Evolutionary conservation across 176 grass and related monocot genomes (phyloP).

Genomic region (Oryza longistaminata): DNA sequence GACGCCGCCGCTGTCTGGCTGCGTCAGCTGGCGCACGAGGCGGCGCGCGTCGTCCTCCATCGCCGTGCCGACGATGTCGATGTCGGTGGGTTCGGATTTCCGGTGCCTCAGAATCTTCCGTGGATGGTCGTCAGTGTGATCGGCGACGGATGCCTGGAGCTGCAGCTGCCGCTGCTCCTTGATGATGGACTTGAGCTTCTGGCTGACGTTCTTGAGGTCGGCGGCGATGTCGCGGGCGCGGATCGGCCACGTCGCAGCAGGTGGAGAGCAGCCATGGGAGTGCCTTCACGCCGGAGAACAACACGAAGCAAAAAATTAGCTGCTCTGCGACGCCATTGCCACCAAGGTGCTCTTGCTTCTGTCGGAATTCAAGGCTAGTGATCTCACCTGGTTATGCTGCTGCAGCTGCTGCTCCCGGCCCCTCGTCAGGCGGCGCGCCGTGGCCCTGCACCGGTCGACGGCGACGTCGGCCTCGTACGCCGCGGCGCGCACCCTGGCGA

Average conservation of each 20-base stretch:
- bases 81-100: not conserved
- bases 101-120: conserved; percentile 8
- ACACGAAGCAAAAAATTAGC: not conserved
- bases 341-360: not conserved
- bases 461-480: conserved; percentile 49
- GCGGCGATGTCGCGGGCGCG: conserved; percentile 14
- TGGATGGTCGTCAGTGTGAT: not conserved
- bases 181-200: conserved; percentile 47
- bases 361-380: too few relatives aligned
- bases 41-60: conserved; percentile 37
- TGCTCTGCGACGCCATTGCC: not conserved
- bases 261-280: conserved; percentile 46
- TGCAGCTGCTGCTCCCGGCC: conserved; percentile 22
- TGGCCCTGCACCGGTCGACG: conserved; percentile 49
- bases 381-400: conserved; percentile 36
- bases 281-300: not conserved
- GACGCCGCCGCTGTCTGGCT: conserved; percentile 32
- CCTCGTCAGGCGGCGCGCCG: conserved; percentile 19
- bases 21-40: conserved; percentile 34
- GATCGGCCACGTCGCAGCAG: conserved; percentile 43
- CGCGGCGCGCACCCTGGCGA: conserved; percentile 42
- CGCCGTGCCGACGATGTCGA: conserved; percentile 33
- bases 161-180: conserved; percentile 49
- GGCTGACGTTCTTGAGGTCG: conserved; percentile 47
- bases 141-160: conserved; percentile 28